Percentiles rank a stretch among this genome's conserved stretches.
phyloP scores from a whole-genome alignment of 2,329 filamentous ascomycete species.

The Neofusicoccum parvum region DNA sequence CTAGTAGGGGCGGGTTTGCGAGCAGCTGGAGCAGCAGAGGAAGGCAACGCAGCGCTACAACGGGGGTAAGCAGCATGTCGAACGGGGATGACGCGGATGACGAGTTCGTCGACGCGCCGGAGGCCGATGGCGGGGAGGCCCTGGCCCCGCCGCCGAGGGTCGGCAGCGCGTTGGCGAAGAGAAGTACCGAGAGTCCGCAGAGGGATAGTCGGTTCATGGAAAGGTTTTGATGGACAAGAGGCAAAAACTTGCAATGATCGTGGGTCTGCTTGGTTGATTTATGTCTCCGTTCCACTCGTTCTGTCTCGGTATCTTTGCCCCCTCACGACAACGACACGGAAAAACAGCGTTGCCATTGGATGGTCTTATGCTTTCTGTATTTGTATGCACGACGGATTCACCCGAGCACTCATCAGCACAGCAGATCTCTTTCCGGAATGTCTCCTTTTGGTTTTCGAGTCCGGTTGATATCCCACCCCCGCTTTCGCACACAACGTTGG shows the following conservation, averaged over 20 bases:
- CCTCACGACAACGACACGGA: too few species aligned
- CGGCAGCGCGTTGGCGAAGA: neutral
- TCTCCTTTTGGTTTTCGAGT: neutral
- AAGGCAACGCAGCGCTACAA: conserved; percentile 3
- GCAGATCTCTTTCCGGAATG: too few species aligned
- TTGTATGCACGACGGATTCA: too few species aligned
- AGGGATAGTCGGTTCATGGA: conserved; percentile 16
- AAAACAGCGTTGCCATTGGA: too few species aligned
- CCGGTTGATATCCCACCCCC: neutral
- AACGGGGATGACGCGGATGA: conserved; percentile 35
- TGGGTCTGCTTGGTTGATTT: too few species aligned
- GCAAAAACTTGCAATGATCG: too few species aligned
- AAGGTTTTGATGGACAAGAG: neutral
- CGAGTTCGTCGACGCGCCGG: conserved; percentile 57
- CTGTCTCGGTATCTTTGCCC: too few species aligned
- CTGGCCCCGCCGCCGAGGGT: neutral
- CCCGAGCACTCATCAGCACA: too few species aligned
- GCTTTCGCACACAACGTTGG: neutral
- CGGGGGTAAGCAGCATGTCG: conserved; percentile 27
- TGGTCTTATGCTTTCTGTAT: too few species aligned
- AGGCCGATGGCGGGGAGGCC: conserved; percentile 26
- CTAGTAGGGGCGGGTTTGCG: neutral
- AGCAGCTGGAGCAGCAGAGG: conserved; percentile 8
- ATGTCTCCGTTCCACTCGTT: too few species aligned
- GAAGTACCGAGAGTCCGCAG: conserved; percentile 1